Conservation (phyloP, 129 eudicot genomes). For the Pulicaria dysenterica region DNA sequence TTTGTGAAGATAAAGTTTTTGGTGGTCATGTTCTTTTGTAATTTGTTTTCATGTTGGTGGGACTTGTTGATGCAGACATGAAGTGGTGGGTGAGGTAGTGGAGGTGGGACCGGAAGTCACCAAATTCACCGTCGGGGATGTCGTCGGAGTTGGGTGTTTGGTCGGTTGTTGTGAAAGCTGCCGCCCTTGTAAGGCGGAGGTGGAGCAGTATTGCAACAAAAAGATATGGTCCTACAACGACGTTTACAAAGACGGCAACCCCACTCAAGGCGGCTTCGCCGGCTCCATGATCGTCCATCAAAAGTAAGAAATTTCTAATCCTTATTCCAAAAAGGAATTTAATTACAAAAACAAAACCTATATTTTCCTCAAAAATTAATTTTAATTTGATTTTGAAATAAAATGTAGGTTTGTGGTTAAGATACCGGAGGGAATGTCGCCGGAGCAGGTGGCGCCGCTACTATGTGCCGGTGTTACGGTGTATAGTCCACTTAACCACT, state of each 20-base stretch:
- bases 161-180: constrained; percentile 82
- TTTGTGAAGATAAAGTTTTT: too few species aligned
- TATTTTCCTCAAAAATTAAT: neutral
- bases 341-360: too few species aligned
- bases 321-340: neutral
- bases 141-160: constrained; percentile 78
- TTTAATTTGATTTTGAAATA: neutral
- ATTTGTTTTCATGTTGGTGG: neutral
- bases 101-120: constrained; percentile 87
- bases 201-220: constrained; percentile 92
- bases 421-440: constrained; percentile 85
- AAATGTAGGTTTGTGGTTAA: constrained; percentile 72
- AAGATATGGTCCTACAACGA: constrained; percentile 94
- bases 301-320: constrained; percentile 69
- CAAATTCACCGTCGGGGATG: constrained; percentile 71
- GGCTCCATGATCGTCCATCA: constrained; percentile 73
- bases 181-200: constrained; percentile 65
- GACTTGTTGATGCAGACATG: constrained; percentile 57
- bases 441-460: constrained; percentile 91
- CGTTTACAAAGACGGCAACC: constrained; percentile 87
- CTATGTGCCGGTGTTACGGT: constrained; percentile 96
- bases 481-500: constrained; percentile 88
- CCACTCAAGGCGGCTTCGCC: constrained; percentile 97
- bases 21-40: neutral
- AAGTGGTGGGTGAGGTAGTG: constrained; percentile 93